Percentiles rank a stretch among this genome's conserved stretches.
Evolutionary conservation across 306 rosid species (phyloP).

Genomic region (Gastrolobium villosum): DNA sequence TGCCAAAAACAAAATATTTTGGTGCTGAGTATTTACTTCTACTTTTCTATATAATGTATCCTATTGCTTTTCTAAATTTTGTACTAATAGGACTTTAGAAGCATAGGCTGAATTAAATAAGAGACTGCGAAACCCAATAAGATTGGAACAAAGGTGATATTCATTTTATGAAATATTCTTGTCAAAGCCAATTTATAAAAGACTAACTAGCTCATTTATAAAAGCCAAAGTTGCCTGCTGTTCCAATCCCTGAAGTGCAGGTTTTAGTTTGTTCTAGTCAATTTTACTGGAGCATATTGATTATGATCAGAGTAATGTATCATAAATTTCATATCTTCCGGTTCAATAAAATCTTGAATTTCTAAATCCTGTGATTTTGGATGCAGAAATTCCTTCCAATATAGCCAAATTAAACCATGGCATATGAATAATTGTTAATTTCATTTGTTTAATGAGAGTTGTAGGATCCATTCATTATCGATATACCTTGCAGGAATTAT

Average conservation of each 20-base stretch:
- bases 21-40: constrained; percentile 66
- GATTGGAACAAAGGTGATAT: background rate
- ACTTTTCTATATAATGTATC: constrained; percentile 24
- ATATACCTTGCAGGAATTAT: background rate
- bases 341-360: background rate
- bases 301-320: background rate
- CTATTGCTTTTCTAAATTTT: constrained; percentile 21
- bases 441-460: background rate
- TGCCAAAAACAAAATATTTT: constrained; percentile 64
- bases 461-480: constrained; percentile 9
- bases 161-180: constrained; percentile 5
- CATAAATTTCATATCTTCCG: background rate
- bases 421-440: background rate
- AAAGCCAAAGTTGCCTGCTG: background rate
- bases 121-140: no score
- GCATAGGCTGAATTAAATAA: constrained; percentile 30
- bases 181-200: no score
- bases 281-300: background rate
- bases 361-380: background rate
- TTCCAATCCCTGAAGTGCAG: background rate
- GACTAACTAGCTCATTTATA: background rate
- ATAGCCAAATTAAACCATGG: background rate
- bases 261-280: background rate
- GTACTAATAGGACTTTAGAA: constrained; percentile 16
- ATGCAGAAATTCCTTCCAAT: constrained; percentile 10